Percentiles rank a stretch among this genome's conserved stretches.
phyloP scores from a whole-genome alignment of 2,329 filamentous ascomycete species.

The Phaeosphaeriaceae sp. region DNA sequence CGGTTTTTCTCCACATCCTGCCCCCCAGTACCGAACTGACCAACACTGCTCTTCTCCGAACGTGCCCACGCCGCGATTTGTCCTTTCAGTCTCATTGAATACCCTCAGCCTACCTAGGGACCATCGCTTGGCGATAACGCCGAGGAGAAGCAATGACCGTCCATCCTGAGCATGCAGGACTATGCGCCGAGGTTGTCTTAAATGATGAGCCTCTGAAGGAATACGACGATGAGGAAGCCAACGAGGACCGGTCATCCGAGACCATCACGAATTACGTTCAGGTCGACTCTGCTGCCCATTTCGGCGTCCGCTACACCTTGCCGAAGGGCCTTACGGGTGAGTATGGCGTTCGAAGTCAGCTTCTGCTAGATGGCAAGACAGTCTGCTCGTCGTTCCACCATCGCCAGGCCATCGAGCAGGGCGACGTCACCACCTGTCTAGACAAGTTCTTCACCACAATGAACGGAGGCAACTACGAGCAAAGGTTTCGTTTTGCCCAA shows the following conservation, averaged over 20 bases:
- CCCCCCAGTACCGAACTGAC: too few relatives aligned
- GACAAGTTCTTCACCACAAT: neutral
- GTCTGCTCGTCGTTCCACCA: neutral
- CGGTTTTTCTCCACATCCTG: too few relatives aligned
- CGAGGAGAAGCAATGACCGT: constrained; percentile 15
- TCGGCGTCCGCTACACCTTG: constrained; percentile 10
- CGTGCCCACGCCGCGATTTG: neutral
- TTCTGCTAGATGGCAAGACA: constrained; percentile 14
- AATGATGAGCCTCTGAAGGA: constrained; percentile 10
- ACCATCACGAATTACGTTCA: constrained; percentile 11
- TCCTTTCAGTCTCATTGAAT: neutral
- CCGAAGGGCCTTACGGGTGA: constrained; percentile 3
- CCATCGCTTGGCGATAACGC: too few relatives aligned
- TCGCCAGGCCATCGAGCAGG: neutral
- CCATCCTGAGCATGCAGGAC: constrained; percentile 5
- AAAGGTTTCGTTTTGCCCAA: neutral
- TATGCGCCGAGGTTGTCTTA: constrained; percentile 17
- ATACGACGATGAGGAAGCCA: constrained; percentile 6
- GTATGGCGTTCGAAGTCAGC: constrained; percentile 3
- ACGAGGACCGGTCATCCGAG: constrained; percentile 1
- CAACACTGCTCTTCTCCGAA: too few relatives aligned
- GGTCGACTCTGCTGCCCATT: constrained; percentile 7
- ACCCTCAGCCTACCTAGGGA: neutral
- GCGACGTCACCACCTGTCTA: neutral
- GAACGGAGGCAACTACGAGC: neutral